These are phyloP conservation scores for Tricholoma saponaceum DNA, from an alignment of 768 basidiomycete species.

Conservation along the genomic window DNA sequence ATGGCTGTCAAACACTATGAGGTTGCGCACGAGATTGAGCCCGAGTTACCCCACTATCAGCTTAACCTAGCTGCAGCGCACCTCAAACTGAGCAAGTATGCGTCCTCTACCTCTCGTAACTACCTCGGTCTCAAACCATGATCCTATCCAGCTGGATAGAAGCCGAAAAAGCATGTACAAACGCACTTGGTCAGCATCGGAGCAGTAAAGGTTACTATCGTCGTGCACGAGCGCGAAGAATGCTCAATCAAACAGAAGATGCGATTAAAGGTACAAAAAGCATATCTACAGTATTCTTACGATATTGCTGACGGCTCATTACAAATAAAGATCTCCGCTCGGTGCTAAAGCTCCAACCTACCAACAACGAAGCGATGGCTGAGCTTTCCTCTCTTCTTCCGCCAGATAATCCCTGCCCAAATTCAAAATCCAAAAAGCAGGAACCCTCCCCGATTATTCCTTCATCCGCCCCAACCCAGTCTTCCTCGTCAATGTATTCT, in stretches of 20 bases:
- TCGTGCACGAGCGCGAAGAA: slow-evolving; percentile 61
- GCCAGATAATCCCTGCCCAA: slow-evolving; percentile 8
- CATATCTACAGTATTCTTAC: not conserved
- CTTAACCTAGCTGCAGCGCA: slow-evolving; percentile 75
- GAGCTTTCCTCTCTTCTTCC: slow-evolving; percentile 47
- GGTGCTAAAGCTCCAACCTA: slow-evolving; percentile 57
- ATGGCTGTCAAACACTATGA: slow-evolving; percentile 56
- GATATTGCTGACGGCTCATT: not conserved
- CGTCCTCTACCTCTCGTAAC: slow-evolving; percentile 8
- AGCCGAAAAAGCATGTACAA: slow-evolving; percentile 67
- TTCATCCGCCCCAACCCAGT: slow-evolving; percentile 1
- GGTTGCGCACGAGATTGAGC: slow-evolving; percentile 57
- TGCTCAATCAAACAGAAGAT: slow-evolving; percentile 51
- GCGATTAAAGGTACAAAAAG: slow-evolving; percentile 51
- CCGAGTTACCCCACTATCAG: slow-evolving; percentile 73
- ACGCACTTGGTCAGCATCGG: slow-evolving; percentile 58
- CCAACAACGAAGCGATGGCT: slow-evolving; percentile 56
- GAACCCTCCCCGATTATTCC: not conserved
- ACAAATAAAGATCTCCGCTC: slow-evolving; percentile 51
- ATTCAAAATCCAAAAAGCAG: not conserved
- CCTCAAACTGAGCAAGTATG: slow-evolving; percentile 66
- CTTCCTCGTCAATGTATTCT: slow-evolving; percentile 23
- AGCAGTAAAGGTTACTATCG: slow-evolving; percentile 70
- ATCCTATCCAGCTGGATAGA: slow-evolving; percentile 53
- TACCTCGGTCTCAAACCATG: slow-evolving; percentile 1